Evolutionary conservation across 495 filamentous ascomycete genomes (phyloP).

Genomic region (Aspergillus coremiiformis): DNA sequence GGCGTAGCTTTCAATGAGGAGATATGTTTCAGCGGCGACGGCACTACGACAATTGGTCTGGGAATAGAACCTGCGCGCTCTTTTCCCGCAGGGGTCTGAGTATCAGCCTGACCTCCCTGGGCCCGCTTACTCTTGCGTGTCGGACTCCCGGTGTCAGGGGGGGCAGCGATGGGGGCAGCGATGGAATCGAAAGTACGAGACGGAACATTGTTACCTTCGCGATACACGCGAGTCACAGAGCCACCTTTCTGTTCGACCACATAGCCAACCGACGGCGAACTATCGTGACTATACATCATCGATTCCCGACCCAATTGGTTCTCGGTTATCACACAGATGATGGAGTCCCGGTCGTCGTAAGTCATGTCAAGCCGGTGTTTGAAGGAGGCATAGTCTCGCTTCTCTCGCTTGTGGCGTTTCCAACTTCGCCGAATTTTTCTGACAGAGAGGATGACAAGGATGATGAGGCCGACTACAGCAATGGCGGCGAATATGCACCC

Average conservation of each 20-base stretch:
- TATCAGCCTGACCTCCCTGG: conserved; percentile 3
- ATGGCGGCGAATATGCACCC: conserved; percentile 11
- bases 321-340: neutral
- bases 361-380: neutral
- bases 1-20: conserved; percentile 8
- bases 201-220: conserved; percentile 3
- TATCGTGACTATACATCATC: conserved; percentile 10
- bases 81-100: neutral
- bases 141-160: neutral
- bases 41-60: conserved; percentile 10
- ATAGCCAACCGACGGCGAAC: conserved; percentile 1
- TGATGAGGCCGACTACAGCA: conserved; percentile 8
- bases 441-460: conserved; percentile 10
- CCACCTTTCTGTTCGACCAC: conserved; percentile 12
- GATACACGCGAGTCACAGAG: conserved; percentile 13
- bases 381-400: conserved; percentile 9
- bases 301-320: conserved; percentile 8
- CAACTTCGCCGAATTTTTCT: conserved; percentile 8
- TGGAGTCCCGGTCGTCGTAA: neutral
- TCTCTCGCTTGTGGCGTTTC: conserved; percentile 6
- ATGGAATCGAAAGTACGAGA: neutral
- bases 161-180: neutral
- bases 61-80: conserved; percentile 9
- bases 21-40: conserved; percentile 8
- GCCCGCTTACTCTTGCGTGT: neutral